Percentiles rank a stretch among this genome's conserved stretches.
phyloP scores from a whole-genome alignment of 164 flowering plant species.

The Amborella trichopoda region DNA sequence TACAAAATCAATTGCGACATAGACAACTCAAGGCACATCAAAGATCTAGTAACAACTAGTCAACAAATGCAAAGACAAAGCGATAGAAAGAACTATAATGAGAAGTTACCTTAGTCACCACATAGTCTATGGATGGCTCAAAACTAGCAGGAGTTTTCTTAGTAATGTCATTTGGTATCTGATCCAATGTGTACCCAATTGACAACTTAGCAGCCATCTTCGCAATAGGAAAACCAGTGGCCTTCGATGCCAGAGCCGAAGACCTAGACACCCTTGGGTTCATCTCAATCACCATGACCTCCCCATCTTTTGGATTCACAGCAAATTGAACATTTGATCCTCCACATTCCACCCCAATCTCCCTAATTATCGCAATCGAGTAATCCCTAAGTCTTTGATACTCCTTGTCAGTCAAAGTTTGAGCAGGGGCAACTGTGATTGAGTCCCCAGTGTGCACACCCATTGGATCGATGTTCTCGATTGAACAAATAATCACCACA shows the following conservation, averaged over 20 bases:
- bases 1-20: no score
- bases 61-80: no score
- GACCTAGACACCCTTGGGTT: constrained; percentile 97
- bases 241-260: constrained; percentile 95
- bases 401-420: constrained; percentile 89
- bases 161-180: constrained; percentile 91
- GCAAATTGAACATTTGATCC: constrained; percentile 99
- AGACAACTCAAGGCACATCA: no score
- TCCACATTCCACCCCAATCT: constrained; percentile 97
- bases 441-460: constrained; percentile 97
- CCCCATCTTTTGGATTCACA: constrained; percentile 81
- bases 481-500: constrained; percentile 92
- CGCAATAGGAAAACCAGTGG: constrained; percentile 97
- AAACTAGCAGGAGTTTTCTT: constrained; percentile 97
- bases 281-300: constrained; percentile 99
- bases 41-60: no score
- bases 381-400: constrained; percentile 91
- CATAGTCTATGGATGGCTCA: constrained; percentile 98
- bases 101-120: constrained; percentile 74
- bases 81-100: no score
- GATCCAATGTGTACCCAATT: constrained; percentile 81
- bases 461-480: constrained; percentile 95
- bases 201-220: constrained; percentile 97
- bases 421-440: constrained; percentile 95
- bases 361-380: constrained; percentile 81